Evolutionary conservation across 2,329 filamentous ascomycete genomes (phyloP), one percentile per base, ranked within the genome.

Genomic region (Tricladium varicosporioides): DNA sequence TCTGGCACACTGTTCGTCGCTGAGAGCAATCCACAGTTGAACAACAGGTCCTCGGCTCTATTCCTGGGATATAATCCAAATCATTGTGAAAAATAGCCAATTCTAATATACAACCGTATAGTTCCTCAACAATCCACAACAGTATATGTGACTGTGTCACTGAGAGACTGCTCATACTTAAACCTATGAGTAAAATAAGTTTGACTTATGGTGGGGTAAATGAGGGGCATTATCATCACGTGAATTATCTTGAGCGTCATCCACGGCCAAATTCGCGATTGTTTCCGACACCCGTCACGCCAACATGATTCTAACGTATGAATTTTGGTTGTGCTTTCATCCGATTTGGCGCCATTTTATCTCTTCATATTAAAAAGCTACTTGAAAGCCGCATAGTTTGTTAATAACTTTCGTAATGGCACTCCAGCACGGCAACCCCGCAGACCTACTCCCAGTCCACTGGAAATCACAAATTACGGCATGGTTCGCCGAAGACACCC

Each of bases 401-500:
- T 18, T n/a, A 15, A 8, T n/a, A n/a, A 45, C 9, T 16, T 11
- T 16, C 45, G 61, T 31, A 52, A 71, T 71, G 69, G 67, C 67
- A 9, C 56, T 69, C 14, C 56, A 63, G 53, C 78, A 85, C 65
- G 85, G 85, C 62, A 79, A 81, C 56, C 78, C 85, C 33, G 79
- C 82, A 15, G 85, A 96, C 72, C 84, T 97, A 63, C 85, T 97
- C 45, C 92, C 93, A 0, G 83, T 86, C 18, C 89, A 86, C 62
- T 97, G 91, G 85, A 96, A 93, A 72, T 81, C 86, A 50, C 83
- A 87, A 63, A 84, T 97, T 61, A 83, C 87, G 19, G 76, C 83
- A 68, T 99, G 94, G 94, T 87, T 97, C 13, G 89, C 92, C 69
- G 94, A 99, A 76, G 94, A 99, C 76, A 95, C 92, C 2, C 94